Percentiles rank a stretch among this genome's conserved stretches.
These are phyloP conservation scores for Leptomonas seymouri DNA, from an alignment of 208 protist genomes.

Conservation along the genomic window DNA sequence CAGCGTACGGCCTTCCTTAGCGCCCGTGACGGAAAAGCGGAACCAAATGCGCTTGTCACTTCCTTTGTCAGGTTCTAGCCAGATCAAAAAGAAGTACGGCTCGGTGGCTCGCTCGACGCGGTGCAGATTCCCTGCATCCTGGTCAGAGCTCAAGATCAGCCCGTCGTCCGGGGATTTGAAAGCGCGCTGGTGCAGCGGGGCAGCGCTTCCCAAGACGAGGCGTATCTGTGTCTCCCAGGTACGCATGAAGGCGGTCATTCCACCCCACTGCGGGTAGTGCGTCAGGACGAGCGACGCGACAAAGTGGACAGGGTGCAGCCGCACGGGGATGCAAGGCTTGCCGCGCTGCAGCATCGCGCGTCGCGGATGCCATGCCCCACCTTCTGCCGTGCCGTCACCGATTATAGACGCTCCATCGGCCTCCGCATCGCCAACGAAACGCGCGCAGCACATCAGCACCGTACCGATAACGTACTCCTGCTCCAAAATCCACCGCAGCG, in stretches of 20 bases:
- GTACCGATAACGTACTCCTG: constrained; percentile 88
- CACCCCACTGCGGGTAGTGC: constrained; percentile 60
- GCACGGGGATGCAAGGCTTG: constrained; percentile 49
- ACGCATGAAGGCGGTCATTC: constrained; percentile 47
- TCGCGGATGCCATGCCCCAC: constrained; percentile 16
- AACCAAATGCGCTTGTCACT: constrained; percentile 90
- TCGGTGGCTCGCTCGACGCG: constrained; percentile 69
- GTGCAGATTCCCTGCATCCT: constrained; percentile 78
- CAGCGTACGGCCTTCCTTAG: constrained; percentile 42
- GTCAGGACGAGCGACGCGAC: constrained; percentile 44
- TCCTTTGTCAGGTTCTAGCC: constrained; percentile 71
- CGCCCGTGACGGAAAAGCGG: constrained; percentile 73
- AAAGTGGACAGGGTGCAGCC: constrained; percentile 63
- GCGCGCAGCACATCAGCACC: constrained; percentile 65
- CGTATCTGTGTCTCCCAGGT: constrained; percentile 77
- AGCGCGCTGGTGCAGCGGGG: constrained; percentile 67
- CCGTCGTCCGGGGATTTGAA: constrained; percentile 54
- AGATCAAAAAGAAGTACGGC: constrained; percentile 58
- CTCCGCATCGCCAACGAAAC: constrained; percentile 32
- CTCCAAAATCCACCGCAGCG: constrained; percentile 73
- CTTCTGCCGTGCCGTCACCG: constrained; percentile 18
- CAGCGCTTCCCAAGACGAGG: constrained; percentile 64
- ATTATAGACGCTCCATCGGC: constrained; percentile 23
- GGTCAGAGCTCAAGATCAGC: constrained; percentile 70
- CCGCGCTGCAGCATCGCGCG: constrained; percentile 24